Base-by-base conservation (phyloP, 2,329 filamentous ascomycete genomes). In the Xylariaceae sp. region DNA sequence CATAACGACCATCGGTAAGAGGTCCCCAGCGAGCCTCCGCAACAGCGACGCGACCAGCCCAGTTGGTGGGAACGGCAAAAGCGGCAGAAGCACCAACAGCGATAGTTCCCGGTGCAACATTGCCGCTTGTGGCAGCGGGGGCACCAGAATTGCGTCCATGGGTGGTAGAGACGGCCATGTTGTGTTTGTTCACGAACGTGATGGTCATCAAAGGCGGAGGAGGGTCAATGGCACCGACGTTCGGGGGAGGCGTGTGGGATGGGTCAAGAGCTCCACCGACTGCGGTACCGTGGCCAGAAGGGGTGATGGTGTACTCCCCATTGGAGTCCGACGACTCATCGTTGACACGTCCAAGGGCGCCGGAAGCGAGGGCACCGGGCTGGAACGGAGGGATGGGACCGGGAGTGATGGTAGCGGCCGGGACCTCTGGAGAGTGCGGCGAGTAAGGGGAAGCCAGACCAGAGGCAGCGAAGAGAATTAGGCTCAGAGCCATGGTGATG, bases 11-110 rank as follows among this genome's bases (percentile, higher is more conserved):
- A 35, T 44, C 27, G 12, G 27, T 33, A 5, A 44, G 17, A 18
- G 11, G 11, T 11, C 42, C 42, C 6, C 33, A n/a, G 7, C 17
- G 18, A 6, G 42, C 42, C 14, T 30, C 42, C 2, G 42, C 22
- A 18, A 58, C 32, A 58, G 59, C 27, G 54, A 57, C 51, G 55
- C 58, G 22, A 59, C 59, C 40, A 48, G 57, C 44, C 47, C 59
- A 30, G 15, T 36, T 36, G 4, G 33, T 36, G 9, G 33, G 33
- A 36, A 36, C 33, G 15, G 33, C 33, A 36, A 36, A 36, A 9
- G 12, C 33, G 12, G 12, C 33, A 36, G 15, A 4, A 5, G 12
- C 12, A 5, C 33, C 33, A 10, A 36, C 33, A 10, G 33, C 33
- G 4, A 15, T 27, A 9, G 33, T 36, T 3, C 33, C 15, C 9